Conservation (phyloP, 108 stramenopile genomes). For the Pseudonitzschia multistriata region DNA sequence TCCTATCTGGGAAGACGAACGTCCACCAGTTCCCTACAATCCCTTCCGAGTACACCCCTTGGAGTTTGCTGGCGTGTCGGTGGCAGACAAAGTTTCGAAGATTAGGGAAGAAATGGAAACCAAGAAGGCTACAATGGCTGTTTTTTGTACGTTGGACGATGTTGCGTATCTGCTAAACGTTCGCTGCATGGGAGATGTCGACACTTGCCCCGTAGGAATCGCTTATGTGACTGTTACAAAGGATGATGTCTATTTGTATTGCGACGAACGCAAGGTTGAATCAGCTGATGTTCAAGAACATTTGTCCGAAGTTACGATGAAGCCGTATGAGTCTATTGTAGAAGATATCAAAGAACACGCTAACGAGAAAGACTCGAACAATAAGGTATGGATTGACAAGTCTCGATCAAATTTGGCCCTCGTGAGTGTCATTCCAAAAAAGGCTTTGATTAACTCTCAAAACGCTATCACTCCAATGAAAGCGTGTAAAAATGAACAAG, state of each 20-base stretch:
- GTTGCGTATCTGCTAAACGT: slow-evolving; percentile 96
- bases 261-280: slow-evolving; percentile 65
- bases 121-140: slow-evolving; percentile 79
- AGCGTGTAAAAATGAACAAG: slow-evolving; percentile 88
- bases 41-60: slow-evolving; percentile 91
- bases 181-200: slow-evolving; percentile 85
- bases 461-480: slow-evolving; percentile 93
- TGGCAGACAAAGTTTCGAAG: slow-evolving; percentile 73
- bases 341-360: slow-evolving; percentile 55
- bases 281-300: slow-evolving; percentile 56
- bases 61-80: slow-evolving; percentile 82
- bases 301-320: slow-evolving; percentile 58
- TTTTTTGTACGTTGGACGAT: slow-evolving; percentile 92
- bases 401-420: slow-evolving; percentile 66
- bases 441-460: slow-evolving; percentile 51
- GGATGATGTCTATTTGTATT: slow-evolving; percentile 69
- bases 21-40: slow-evolving; percentile 72
- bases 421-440: slow-evolving; percentile 56
- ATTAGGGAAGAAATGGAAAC: slow-evolving; percentile 70
- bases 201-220: slow-evolving; percentile 89
- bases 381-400: slow-evolving; percentile 73
- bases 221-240: slow-evolving; percentile 85
- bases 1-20: slow-evolving; percentile 79
- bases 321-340: slow-evolving; percentile 69
- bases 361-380: slow-evolving; percentile 21